Evolutionary conservation across 2,329 filamentous ascomycete species (phyloP), one percentile per base, ranked within the genome.

Genomic region (Ophiostoma ips): DNA sequence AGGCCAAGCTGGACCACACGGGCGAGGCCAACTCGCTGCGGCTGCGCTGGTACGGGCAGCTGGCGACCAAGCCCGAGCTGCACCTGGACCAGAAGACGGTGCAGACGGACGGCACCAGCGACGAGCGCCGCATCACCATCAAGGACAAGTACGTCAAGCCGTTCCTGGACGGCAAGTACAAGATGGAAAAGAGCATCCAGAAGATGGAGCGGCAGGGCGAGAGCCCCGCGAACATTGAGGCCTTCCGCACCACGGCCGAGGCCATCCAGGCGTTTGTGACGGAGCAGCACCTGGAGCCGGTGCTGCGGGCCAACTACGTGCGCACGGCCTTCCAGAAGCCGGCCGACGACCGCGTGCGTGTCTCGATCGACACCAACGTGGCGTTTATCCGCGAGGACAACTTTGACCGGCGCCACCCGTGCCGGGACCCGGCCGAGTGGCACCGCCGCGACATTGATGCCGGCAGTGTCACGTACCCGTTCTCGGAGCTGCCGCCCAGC

Each of bases 251-350:
- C 34, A 83, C 84, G 3, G 84, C 90, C 15, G 71, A 80, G 44
- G 78, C 82, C 53, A 85, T 96, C 37, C 87, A 95, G 63, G 70
- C 73, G 1, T 90, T 94, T 59, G 80, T 95, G 62, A 77, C 79
- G 60, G 75, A 84, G 45, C 79, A 86, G 60, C 76, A 84, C 50
- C 71, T 98, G 15, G 79, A 90, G 62, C 92, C 92, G 5, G 76
- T 95, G 31, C 66, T 98, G 49, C 81, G 92, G 47, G 92, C 92
- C 55, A 95, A 94, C 67, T 96, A 96, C 64, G 85, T 82, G 36
- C 84, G 92, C 55, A 94, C 88, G 1, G 92, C 92, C 1, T 98
- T 96, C 70, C 92, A 98, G 66, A 95, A 95, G 57, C 92, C 92
- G 6, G 80, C 86, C 13, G 89, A 98, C 62, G 81, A 94, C 64